phyloP scores from a whole-genome alignment of 176 grass and related monocot species.

The Secale cereale region DNA sequence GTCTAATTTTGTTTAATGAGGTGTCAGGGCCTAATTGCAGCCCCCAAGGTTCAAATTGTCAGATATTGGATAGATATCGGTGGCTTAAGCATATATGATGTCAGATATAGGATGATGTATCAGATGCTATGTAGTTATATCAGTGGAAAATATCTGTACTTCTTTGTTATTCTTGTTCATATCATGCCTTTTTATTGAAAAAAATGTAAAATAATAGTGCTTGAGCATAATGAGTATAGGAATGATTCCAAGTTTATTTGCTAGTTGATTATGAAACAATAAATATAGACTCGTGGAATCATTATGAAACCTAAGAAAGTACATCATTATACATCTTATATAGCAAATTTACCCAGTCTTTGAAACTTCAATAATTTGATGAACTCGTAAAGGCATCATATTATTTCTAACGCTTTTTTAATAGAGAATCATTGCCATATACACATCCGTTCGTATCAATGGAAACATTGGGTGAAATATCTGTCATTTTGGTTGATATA shows the following conservation, averaged over 20 bases:
- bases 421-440: too few species aligned
- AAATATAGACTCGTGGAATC: too few species aligned
- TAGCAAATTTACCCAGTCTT: too few species aligned
- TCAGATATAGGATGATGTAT: neutral
- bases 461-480: neutral
- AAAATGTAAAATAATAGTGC: too few species aligned
- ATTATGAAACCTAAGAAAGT: too few species aligned
- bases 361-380: too few species aligned
- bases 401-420: too few species aligned
- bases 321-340: too few species aligned
- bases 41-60: neutral
- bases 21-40: neutral
- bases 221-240: too few species aligned
- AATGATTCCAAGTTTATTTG: too few species aligned
- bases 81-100: neutral
- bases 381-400: too few species aligned
- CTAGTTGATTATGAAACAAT: too few species aligned
- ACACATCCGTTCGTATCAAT: neutral
- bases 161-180: neutral
- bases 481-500: neutral
- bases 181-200: neutral
- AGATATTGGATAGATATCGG: neutral
- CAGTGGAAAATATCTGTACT: neutral
- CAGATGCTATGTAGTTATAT: neutral
- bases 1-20: neutral